Conservation (phyloP, 2,329 filamentous ascomycete species). For the Aspergillus luchuensis region DNA sequence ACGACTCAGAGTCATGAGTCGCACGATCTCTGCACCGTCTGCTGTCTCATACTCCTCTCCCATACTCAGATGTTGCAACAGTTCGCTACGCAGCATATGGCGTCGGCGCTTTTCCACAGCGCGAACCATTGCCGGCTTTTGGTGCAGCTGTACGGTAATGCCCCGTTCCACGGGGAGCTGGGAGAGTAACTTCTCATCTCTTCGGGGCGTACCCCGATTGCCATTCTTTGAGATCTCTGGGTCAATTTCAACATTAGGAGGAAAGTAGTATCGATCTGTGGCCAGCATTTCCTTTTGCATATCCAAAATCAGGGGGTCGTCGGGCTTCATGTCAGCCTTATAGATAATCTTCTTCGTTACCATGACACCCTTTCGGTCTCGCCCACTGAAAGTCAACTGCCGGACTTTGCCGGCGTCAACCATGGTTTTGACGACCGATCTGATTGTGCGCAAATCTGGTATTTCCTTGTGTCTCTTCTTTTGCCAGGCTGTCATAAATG, state of each 20-base stretch:
- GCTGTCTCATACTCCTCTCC: conserved; percentile 11
- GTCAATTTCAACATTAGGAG: conserved; percentile 44
- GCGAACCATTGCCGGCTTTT: conserved; percentile 37
- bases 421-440: conserved; percentile 52
- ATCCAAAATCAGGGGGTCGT: conserved; percentile 49
- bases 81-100: conserved; percentile 27
- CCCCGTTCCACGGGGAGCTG: conserved; percentile 36
- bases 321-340: conserved; percentile 48
- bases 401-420: conserved; percentile 54
- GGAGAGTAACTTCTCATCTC: conserved; percentile 13
- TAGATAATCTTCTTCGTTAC: conserved; percentile 55
- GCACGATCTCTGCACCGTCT: conserved; percentile 22
- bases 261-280: conserved; percentile 47
- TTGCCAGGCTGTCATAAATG: conserved; percentile 58
- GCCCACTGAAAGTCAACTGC: conserved; percentile 56
- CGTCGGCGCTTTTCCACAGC: conserved; percentile 32
- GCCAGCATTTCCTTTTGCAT: conserved; percentile 55
- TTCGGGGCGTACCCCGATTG: conserved; percentile 12
- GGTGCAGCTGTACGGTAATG: conserved; percentile 40
- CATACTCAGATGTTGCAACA: conserved; percentile 26
- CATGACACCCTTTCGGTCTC: conserved; percentile 49
- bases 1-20: conserved; percentile 35
- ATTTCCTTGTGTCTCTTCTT: conserved; percentile 46
- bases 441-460: conserved; percentile 58
- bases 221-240: conserved; percentile 36